Percentiles rank a stretch among this genome's conserved stretches.
phyloP scores from a whole-genome alignment of 768 basidiomycete genomes.

The Phaeolepiota aurea region DNA sequence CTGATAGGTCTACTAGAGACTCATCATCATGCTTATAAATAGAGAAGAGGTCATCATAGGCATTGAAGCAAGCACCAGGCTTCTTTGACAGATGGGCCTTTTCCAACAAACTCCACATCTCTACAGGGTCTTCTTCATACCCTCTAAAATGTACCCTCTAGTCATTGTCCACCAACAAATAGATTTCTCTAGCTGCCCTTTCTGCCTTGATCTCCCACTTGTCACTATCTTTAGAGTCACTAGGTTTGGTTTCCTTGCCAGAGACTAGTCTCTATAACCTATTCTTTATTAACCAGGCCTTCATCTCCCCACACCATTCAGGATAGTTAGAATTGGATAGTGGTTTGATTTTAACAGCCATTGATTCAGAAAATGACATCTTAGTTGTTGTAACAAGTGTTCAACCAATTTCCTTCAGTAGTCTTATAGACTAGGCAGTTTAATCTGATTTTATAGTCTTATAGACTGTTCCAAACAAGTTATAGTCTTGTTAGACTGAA shows the following conservation, averaged over 20 bases:
- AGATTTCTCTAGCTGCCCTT: slow-evolving; percentile 14
- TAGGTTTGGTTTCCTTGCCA: not conserved
- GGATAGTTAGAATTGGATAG: not conserved
- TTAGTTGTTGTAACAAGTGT: too few relatives aligned
- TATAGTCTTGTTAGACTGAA: too few relatives aligned
- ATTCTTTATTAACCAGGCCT: not conserved
- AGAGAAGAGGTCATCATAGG: slow-evolving; percentile 10
- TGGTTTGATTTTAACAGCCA: not conserved
- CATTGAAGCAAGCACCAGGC: slow-evolving; percentile 13
- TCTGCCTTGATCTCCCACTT: slow-evolving; percentile 3
- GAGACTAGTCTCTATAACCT: not conserved
- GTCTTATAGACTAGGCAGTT: too few relatives aligned
- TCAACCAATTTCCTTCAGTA: too few relatives aligned
- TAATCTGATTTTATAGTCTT: too few relatives aligned
- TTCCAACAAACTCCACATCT: slow-evolving; percentile 12
- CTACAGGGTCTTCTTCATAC: slow-evolving; percentile 12
- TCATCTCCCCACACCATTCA: not conserved
- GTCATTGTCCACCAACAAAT: slow-evolving; percentile 8
- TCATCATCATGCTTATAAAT: slow-evolving; percentile 12
- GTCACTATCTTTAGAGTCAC: not conserved
- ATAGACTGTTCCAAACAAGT: too few relatives aligned
- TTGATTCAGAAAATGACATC: too few relatives aligned
- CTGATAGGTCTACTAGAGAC: slow-evolving; percentile 7
- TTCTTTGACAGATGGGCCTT: slow-evolving; percentile 13
- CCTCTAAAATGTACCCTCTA: slow-evolving; percentile 12